Percentiles rank a stretch among this genome's conserved stretches.
Conservation (phyloP, 2,329 filamentous ascomycete species). For the Venturia oleaginea region DNA sequence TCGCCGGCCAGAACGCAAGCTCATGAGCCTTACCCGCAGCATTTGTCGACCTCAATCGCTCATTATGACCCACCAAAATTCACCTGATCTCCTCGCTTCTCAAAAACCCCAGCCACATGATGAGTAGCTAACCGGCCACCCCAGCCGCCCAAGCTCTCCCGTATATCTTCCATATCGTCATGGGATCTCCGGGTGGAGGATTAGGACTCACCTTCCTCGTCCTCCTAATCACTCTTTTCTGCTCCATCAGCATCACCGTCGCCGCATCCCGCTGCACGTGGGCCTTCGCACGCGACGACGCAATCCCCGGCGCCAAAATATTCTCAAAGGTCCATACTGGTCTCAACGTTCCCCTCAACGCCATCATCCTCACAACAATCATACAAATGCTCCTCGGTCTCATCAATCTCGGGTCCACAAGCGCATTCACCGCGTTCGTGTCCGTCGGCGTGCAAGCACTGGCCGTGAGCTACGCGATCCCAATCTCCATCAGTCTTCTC, state of each 20-base stretch:
- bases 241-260: slow-evolving; percentile 44
- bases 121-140: slow-evolving; percentile 19
- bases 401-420: slow-evolving; percentile 40
- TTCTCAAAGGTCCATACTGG: slow-evolving; percentile 25
- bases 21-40: no score
- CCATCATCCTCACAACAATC: slow-evolving; percentile 35
- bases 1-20: no score
- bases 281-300: slow-evolving; percentile 66
- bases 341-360: slow-evolving; percentile 33
- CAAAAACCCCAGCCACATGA: slow-evolving; percentile 38
- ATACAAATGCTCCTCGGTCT: slow-evolving; percentile 41
- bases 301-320: slow-evolving; percentile 47
- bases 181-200: slow-evolving; percentile 61
- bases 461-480: slow-evolving; percentile 47
- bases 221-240: slow-evolving; percentile 43
- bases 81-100: no score
- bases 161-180: slow-evolving; percentile 65
- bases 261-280: slow-evolving; percentile 61
- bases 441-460: slow-evolving; percentile 49
- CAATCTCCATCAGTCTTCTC: slow-evolving; percentile 43
- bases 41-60: no score
- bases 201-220: slow-evolving; percentile 63
- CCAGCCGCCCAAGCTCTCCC: slow-evolving; percentile 69
- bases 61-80: no score
- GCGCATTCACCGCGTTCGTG: slow-evolving; percentile 41